Base-by-base conservation (phyloP, 305 asterid genomes). In the Fraxinus ornus region DNA sequence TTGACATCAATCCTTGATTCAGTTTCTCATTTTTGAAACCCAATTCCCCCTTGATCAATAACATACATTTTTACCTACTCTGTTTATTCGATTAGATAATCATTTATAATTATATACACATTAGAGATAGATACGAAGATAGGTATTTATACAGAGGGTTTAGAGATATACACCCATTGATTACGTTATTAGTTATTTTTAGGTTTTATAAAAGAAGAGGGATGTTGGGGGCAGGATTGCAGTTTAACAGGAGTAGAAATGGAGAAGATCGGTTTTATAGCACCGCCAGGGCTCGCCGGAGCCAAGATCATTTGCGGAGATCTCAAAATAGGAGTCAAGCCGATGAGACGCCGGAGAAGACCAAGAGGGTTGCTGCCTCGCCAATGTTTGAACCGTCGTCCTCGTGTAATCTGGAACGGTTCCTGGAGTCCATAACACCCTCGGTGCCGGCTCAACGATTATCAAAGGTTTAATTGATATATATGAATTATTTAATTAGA, bases 221-320 rank as follows among this genome's bases (percentile, higher is more conserved):
- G 80, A 86, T 89, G 92, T 83, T 87, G 84, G 92, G 92, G 35
- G 86, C 97, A 76, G 97, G 99, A 81, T 84, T 94, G 91, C 97
- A 92, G 91, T 91, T 93, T 87, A 90, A 89, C 87, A 81, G 94
- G 91, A 93, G 93, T 90, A 89, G 91, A 71, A 86, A 85, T 41
- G 90, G 87, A 12, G 92, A 89, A 8, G 90, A 86, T 86, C 82
- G 89, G 82, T 86, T 87, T 86, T 86, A 87, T 73, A 80, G 89
- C 86, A 86, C 87, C 6, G 85, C 87, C 2, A 89, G 80, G 82
- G 87, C 88, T 64, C 89, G 83, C 49, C 83, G 79, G 88, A 89
- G 44, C 72, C 85, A 81, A 49, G 89, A 85, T 74, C 78, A 70
- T 80, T 24, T 84, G 28, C 79, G 80, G 78, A 78, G 90, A 85